These are phyloP conservation scores for Apophysomyces variabilis DNA, from an alignment of 371 early-diverging fungal genomes.

Conservation along the genomic window DNA sequence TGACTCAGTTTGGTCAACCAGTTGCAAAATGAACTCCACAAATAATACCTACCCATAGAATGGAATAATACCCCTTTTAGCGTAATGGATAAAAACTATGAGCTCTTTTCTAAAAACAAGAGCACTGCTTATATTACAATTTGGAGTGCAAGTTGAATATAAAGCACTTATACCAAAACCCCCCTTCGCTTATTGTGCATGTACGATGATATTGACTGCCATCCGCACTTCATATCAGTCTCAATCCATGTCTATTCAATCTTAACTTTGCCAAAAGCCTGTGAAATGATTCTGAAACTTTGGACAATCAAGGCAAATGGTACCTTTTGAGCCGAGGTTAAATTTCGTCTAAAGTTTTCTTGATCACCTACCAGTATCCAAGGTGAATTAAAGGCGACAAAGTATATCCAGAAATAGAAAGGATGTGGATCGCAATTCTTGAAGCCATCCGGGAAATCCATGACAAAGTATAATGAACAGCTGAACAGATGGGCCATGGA, in stretches of 20 bases:
- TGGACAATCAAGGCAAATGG: slow-evolving; percentile 3
- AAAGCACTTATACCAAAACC: too few species aligned
- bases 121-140: too few species aligned
- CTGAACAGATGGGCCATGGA: slow-evolving; percentile 45
- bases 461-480: slow-evolving; percentile 39
- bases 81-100: slow-evolving; percentile 3
- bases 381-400: slow-evolving; percentile 46
- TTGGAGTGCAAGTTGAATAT: too few species aligned
- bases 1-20: slow-evolving; percentile 27
- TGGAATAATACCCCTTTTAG: slow-evolving; percentile 4
- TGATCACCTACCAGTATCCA: slow-evolving; percentile 43
- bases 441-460: slow-evolving; percentile 39
- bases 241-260: background rate
- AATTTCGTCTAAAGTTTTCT: background rate
- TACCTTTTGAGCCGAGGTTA: background rate
- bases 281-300: slow-evolving; percentile 12
- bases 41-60: slow-evolving; percentile 11
- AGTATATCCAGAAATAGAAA: slow-evolving; percentile 50
- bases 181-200: too few species aligned
- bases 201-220: too few species aligned
- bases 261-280: background rate
- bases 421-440: slow-evolving; percentile 43
- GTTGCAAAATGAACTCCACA: slow-evolving; percentile 40
- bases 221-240: background rate
- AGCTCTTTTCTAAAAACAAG: background rate